phyloP scores from a whole-genome alignment of 768 basidiomycete species.

The Boletus subparvulus region DNA sequence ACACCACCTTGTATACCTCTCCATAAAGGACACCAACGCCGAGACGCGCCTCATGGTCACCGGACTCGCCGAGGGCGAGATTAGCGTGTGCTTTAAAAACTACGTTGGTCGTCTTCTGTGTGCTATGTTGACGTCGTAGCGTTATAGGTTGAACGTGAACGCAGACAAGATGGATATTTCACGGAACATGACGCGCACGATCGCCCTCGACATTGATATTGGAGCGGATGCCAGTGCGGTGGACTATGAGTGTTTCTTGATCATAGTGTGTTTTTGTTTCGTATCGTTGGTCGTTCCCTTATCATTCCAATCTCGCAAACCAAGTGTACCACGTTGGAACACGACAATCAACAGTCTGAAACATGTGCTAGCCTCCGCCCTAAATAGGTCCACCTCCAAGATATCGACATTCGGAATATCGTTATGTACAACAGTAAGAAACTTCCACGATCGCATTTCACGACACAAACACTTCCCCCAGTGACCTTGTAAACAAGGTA shows the following conservation, averaged over 20 bases:
- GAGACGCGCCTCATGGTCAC: conserved; percentile 95
- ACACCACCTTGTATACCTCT: conserved; percentile 81
- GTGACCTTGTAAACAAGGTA: too few relatives aligned
- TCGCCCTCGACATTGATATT: conserved; percentile 27
- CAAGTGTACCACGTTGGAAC: too few relatives aligned
- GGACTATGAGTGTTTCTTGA: conserved; percentile 54
- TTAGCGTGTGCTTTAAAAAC: conserved; percentile 95
- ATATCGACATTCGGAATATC: too few relatives aligned
- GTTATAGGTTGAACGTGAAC: background rate
- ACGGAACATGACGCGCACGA: conserved; percentile 47
- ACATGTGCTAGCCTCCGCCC: too few relatives aligned
- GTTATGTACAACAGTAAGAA: too few relatives aligned
- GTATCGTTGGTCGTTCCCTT: too few relatives aligned
- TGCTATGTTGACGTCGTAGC: background rate
- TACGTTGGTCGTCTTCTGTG: conserved; percentile 42
- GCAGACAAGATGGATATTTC: conserved; percentile 49
- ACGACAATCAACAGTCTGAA: too few relatives aligned
- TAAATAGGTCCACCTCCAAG: too few relatives aligned
- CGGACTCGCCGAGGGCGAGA: conserved; percentile 88
- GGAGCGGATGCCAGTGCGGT: conserved; percentile 35
- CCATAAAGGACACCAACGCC: conserved; percentile 81
- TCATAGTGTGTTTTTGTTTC: too few relatives aligned
- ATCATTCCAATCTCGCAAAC: too few relatives aligned
- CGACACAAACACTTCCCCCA: too few relatives aligned
- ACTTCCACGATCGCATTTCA: too few relatives aligned